Evolutionary conservation across 2,329 filamentous ascomycete genomes (phyloP).

Genomic region (Venturiaceae sp.): DNA sequence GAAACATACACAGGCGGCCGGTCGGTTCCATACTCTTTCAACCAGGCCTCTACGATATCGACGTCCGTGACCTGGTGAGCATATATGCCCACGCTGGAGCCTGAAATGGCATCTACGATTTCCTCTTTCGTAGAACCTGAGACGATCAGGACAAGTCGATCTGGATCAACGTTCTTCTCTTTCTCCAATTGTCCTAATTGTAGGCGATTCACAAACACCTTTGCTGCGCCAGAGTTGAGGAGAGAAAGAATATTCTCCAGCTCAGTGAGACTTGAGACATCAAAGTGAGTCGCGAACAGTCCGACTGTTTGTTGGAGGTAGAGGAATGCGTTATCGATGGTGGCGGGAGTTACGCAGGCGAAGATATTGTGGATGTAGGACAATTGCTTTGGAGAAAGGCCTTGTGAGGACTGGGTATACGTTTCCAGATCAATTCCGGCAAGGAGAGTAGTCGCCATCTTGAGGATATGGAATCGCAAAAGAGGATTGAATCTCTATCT

Average conservation of each 20-base stretch:
- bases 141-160: slow-evolving; percentile 48
- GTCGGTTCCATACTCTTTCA: slow-evolving; percentile 39
- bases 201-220: slow-evolving; percentile 67
- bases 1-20: slow-evolving; percentile 42
- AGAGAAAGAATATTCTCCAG: slow-evolving; percentile 68
- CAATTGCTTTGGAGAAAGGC: slow-evolving; percentile 39
- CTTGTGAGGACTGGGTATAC: slow-evolving; percentile 34
- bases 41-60: slow-evolving; percentile 32
- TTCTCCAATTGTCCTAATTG: slow-evolving; percentile 50
- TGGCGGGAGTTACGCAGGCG: slow-evolving; percentile 39
- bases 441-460: slow-evolving; percentile 30
- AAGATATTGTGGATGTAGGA: slow-evolving; percentile 51
- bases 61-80: slow-evolving; percentile 24
- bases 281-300: slow-evolving; percentile 57
- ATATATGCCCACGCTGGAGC: slow-evolving; percentile 17
- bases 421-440: slow-evolving; percentile 37
- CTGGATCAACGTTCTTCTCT: slow-evolving; percentile 42
- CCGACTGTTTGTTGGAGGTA: slow-evolving; percentile 50
- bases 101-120: slow-evolving; percentile 21
- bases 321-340: slow-evolving; percentile 34
- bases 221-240: slow-evolving; percentile 75
- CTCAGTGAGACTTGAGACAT: slow-evolving; percentile 60
- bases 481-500: too few species aligned
- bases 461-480: too few species aligned
- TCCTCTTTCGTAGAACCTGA: slow-evolving; percentile 31